Evolutionary conservation across 805 yeast species (phyloP).

Genomic region (Sugiyamaella floridensis): DNA sequence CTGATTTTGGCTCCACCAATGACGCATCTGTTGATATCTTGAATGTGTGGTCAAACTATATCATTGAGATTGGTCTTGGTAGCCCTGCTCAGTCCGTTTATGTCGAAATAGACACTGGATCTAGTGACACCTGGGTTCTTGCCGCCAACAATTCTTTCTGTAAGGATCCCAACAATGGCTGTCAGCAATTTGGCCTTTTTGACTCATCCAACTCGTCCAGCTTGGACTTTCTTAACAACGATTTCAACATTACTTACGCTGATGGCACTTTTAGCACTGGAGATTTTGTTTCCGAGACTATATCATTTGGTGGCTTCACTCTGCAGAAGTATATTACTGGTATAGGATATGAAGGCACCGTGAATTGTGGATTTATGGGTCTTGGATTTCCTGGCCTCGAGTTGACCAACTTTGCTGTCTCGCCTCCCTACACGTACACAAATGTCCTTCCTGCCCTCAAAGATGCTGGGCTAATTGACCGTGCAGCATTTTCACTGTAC

Average conservation of each 20-base stretch:
- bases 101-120: conserved; percentile 44
- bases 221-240: conserved; percentile 5
- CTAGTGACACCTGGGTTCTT: conserved; percentile 44
- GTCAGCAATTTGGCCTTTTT: conserved; percentile 6
- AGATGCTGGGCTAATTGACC: conserved; percentile 37
- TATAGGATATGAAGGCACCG: conserved; percentile 57
- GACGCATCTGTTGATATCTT: neutral
- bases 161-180: conserved; percentile 5
- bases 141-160: conserved; percentile 24
- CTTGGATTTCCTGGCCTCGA: conserved; percentile 30
- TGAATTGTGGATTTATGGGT: conserved; percentile 47
- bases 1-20: neutral
- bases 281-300: conserved; percentile 55
- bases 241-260: conserved; percentile 17
- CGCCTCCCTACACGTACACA: conserved; percentile 35
- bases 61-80: conserved; percentile 31
- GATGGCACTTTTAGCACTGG: conserved; percentile 35
- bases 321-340: conserved; percentile 59
- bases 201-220: conserved; percentile 5
- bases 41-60: conserved; percentile 10
- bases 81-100: conserved; percentile 38
- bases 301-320: conserved; percentile 45
- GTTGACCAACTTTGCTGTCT: conserved; percentile 6
- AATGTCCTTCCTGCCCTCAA: conserved; percentile 61
- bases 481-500: conserved; percentile 43